These are phyloP conservation scores for Podospora fimiseda DNA, from an alignment of 495 filamentous ascomycete species.

Conservation along the genomic window DNA sequence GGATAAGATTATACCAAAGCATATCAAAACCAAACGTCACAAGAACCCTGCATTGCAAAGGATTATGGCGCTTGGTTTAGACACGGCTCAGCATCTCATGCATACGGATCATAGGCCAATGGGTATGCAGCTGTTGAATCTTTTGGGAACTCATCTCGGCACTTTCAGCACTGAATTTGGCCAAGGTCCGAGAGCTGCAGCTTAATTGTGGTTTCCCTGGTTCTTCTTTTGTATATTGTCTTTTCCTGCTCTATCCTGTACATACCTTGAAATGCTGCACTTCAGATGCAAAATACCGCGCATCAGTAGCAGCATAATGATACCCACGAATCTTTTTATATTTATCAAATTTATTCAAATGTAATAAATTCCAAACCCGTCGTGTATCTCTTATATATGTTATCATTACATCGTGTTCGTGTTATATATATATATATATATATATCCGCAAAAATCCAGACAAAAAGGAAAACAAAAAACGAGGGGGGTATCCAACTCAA, in stretches of 20 bases:
- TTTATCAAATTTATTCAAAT: too few relatives aligned
- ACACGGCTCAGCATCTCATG: slow-evolving; percentile 23
- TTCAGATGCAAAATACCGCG: too few relatives aligned
- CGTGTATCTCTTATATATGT: too few relatives aligned
- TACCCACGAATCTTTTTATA: too few relatives aligned
- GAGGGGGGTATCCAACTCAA: neutral
- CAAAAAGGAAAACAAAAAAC: neutral
- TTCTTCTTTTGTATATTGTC: too few relatives aligned
- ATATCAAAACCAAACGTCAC: neutral
- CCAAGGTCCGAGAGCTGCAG: neutral
- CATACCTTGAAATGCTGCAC: too few relatives aligned
- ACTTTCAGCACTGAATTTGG: neutral
- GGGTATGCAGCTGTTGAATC: slow-evolving; percentile 15
- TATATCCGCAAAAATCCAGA: neutral
- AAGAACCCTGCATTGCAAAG: neutral
- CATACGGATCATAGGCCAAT: slow-evolving; percentile 9
- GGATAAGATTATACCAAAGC: neutral
- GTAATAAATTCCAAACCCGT: too few relatives aligned
- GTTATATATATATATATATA: too few relatives aligned
- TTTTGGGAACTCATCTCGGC: slow-evolving; percentile 9
- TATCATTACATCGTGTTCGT: too few relatives aligned
- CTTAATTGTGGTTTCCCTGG: too few relatives aligned
- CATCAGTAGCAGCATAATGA: neutral
- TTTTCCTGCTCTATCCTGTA: too few relatives aligned
- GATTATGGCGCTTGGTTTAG: slow-evolving; percentile 17